Percentiles rank a stretch among this genome's conserved stretches.
phyloP scores from a whole-genome alignment of 805 yeast genomes.

The Yarrowia deformans region DNA sequence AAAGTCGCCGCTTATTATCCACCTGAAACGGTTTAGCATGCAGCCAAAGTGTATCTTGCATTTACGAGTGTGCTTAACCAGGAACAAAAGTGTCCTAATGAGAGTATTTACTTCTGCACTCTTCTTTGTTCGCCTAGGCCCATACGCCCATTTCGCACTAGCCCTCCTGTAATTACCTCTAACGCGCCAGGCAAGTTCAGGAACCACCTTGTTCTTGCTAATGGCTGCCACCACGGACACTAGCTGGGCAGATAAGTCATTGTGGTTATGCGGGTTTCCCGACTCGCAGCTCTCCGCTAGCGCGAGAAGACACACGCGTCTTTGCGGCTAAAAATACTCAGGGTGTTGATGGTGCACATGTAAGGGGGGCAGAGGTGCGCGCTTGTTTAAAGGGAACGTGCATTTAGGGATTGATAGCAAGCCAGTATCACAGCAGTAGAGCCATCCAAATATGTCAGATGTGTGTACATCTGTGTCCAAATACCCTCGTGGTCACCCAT shows the following conservation, averaged over 20 bases:
- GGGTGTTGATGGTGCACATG: conserved; percentile 20
- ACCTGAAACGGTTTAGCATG: conserved; percentile 13
- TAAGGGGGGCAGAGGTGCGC: conserved; percentile 5
- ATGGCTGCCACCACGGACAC: not conserved
- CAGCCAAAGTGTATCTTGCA: conserved; percentile 10
- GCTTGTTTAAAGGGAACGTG: not conserved
- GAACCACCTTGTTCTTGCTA: too few species aligned
- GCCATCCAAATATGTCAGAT: too few species aligned
- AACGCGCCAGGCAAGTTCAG: not conserved
- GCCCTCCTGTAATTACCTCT: not conserved
- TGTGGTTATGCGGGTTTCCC: not conserved
- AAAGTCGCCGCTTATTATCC: not conserved
- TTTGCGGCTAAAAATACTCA: not conserved
- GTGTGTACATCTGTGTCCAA: too few species aligned
- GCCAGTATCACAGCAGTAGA: too few species aligned
- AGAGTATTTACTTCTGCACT: not conserved
- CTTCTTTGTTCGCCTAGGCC: not conserved
- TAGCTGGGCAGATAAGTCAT: not conserved
- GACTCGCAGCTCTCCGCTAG: not conserved
- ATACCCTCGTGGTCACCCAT: not conserved
- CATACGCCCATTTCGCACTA: not conserved
- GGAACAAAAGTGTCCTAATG: not conserved
- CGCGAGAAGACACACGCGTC: not conserved
- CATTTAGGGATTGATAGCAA: too few species aligned
- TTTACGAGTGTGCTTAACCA: not conserved